Evolutionary conservation across 495 filamentous ascomycete species (phyloP).

Genomic region (Glonium stellatum): DNA sequence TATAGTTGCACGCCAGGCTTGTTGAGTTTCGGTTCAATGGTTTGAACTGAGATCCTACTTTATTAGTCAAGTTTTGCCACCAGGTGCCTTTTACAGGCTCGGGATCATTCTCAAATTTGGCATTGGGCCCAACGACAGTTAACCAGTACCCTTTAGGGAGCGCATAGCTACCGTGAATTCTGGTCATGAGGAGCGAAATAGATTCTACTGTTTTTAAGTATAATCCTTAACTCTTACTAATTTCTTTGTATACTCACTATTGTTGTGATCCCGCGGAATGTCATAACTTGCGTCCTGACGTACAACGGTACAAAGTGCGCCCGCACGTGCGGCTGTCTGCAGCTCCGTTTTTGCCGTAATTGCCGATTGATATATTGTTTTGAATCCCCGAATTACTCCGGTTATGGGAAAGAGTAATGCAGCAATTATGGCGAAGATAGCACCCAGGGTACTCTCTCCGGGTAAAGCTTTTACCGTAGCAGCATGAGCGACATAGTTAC

Average conservation of each 20-base stretch:
- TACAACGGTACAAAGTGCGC: conserved; percentile 8
- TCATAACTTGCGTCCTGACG: neutral
- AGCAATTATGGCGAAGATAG: conserved; percentile 5
- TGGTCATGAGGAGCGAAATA: too few relatives aligned
- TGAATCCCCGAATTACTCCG: conserved; percentile 4
- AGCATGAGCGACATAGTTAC: conserved; percentile 15
- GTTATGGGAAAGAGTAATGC: conserved; percentile 2
- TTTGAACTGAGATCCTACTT: too few relatives aligned
- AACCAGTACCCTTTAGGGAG: too few relatives aligned
- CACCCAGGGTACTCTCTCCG: neutral
- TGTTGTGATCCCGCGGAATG: too few relatives aligned
- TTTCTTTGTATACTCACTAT: neutral
- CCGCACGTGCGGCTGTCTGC: neutral
- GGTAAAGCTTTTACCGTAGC: conserved; percentile 1
- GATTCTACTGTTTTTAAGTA: too few relatives aligned
- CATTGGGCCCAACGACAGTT: too few relatives aligned
- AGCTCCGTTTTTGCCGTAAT: conserved; percentile 1
- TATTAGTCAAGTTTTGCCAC: too few relatives aligned
- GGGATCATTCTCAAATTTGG: too few relatives aligned
- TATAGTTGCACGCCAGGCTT: neutral
- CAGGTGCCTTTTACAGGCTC: too few relatives aligned
- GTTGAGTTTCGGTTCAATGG: neutral
- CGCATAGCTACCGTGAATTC: too few relatives aligned
- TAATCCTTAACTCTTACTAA: too few relatives aligned
- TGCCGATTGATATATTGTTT: neutral